phyloP scores from a whole-genome alignment of 306 rosid species.

The Vigna nakashimae region DNA sequence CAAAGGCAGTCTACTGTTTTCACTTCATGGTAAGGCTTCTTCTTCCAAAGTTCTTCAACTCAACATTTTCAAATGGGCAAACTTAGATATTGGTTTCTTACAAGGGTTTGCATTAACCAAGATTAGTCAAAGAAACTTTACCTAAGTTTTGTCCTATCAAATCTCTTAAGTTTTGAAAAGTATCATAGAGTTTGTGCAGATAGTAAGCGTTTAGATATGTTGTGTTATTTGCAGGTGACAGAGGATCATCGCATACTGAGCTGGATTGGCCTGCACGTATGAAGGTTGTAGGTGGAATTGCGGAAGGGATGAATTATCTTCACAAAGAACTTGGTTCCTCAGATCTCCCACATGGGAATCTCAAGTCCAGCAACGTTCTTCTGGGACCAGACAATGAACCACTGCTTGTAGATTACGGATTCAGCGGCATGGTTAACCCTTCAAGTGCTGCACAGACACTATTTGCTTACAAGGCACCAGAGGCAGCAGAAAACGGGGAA shows the following conservation, averaged over 20 bases:
- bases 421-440: conserved; percentile 53
- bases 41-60: not conserved
- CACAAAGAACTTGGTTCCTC: conserved; percentile 50
- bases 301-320: conserved; percentile 69
- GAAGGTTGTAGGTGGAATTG: conserved; percentile 70
- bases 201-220: not conserved
- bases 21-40: conserved; percentile 63
- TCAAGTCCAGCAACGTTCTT: conserved; percentile 82
- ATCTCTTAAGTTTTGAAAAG: not conserved
- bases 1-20: conserved; percentile 61
- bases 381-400: conserved; percentile 68
- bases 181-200: not conserved
- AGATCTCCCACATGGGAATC: conserved; percentile 81
- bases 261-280: conserved; percentile 73
- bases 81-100: not conserved
- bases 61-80: not conserved
- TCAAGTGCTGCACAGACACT: conserved; percentile 48
- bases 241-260: conserved; percentile 61
- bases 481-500: conserved; percentile 51
- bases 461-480: conserved; percentile 77
- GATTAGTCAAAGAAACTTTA: no score
- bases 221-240: conserved; percentile 63
- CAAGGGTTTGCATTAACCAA: not conserved
- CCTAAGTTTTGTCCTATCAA: no score
- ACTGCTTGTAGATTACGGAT: conserved; percentile 67